phyloP scores from a whole-genome alignment of 1,284 basidiomycete species.

The Ceratorhiza oryzae-sativae region DNA sequence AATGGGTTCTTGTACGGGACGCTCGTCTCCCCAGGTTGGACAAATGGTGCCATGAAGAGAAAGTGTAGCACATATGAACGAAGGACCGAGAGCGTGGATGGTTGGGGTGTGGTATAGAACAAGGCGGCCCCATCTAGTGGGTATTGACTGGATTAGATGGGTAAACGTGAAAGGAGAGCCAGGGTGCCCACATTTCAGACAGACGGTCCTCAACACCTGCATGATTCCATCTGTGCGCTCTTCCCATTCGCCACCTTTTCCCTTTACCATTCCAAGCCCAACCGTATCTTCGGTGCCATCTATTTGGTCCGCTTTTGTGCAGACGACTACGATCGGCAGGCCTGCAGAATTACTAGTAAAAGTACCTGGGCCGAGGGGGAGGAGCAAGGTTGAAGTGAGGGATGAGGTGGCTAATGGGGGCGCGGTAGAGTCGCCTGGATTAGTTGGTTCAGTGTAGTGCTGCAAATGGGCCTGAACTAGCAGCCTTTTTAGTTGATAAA shows the following conservation, averaged over 20 bases:
- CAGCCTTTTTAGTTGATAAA: neutral
- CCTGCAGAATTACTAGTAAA: conserved; percentile 84
- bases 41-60: conserved; percentile 79
- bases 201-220: conserved; percentile 91
- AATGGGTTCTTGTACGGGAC: conserved; percentile 76
- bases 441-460: conserved; percentile 82
- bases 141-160: conserved; percentile 7
- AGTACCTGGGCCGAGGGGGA: conserved; percentile 80
- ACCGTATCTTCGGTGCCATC: conserved; percentile 78
- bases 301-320: conserved; percentile 90
- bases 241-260: conserved; percentile 89
- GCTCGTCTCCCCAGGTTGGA: conserved; percentile 63
- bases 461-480: conserved; percentile 88
- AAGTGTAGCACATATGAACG: conserved; percentile 89
- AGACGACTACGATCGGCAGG: conserved; percentile 87
- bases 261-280: conserved; percentile 79
- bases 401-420: conserved; percentile 61
- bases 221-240: conserved; percentile 95
- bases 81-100: conserved; percentile 78
- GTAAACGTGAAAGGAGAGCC: neutral
- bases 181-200: conserved; percentile 79
- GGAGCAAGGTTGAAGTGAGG: conserved; percentile 60
- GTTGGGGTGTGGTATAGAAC: conserved; percentile 89
- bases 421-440: conserved; percentile 56
- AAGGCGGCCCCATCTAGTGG: conserved; percentile 84